Conservation (phyloP, 805 yeast genomes). For the Candida vartiovaarae region DNA sequence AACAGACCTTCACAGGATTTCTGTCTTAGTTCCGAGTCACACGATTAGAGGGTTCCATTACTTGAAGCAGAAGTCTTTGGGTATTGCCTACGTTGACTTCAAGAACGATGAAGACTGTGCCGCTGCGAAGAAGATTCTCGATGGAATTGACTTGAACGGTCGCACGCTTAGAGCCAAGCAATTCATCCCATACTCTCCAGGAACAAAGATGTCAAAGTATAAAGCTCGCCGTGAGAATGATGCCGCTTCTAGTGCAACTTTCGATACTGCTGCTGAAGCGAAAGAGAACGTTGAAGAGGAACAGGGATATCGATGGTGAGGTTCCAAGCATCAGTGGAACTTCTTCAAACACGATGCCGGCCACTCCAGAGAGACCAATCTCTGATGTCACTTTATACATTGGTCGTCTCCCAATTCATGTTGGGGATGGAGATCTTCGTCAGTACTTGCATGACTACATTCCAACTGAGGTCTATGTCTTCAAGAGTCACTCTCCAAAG, state of each 20-base stretch:
- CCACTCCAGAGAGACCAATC: conserved; percentile 4
- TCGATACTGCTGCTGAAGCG: not conserved
- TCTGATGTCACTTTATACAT: conserved; percentile 43
- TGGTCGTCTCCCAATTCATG: conserved; percentile 31
- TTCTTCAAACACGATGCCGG: no score
- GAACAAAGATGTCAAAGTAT: conserved; percentile 10
- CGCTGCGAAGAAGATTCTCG: conserved; percentile 54
- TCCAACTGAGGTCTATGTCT: conserved; percentile 42
- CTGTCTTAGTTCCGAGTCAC: conserved; percentile 48
- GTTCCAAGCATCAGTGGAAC: no score
- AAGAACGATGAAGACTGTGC: conserved; percentile 55
- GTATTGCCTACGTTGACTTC: conserved; percentile 81
- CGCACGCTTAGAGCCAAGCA: conserved; percentile 33
- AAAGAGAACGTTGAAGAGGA: not conserved
- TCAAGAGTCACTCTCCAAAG: conserved; percentile 29
- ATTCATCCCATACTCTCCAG: conserved; percentile 37
- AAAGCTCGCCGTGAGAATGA: conserved; percentile 1
- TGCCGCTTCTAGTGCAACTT: not conserved
- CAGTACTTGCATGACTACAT: conserved; percentile 36
- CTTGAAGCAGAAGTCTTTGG: conserved; percentile 40
- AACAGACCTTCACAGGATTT: conserved; percentile 12
- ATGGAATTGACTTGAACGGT: conserved; percentile 49
- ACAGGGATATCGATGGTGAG: not conserved
- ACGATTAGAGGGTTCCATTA: conserved; percentile 40
- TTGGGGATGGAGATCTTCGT: conserved; percentile 38